A percentile compares a stretch with the other conserved stretches of the same genome.
phyloP scores from a whole-genome alignment of 176 grass and related monocot genomes.

The Eleusine indica region DNA sequence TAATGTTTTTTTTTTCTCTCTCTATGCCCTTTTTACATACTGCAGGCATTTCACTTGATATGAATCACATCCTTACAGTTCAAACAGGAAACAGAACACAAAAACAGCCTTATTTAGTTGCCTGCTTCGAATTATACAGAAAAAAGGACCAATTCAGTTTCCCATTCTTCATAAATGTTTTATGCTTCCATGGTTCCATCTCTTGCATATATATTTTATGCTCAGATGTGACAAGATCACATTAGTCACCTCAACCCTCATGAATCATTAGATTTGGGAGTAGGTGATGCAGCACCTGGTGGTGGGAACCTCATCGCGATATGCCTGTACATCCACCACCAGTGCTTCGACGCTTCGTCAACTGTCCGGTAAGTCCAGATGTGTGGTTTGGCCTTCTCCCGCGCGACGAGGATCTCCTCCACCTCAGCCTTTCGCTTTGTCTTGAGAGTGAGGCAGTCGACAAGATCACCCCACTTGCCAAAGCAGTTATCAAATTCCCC shows the following conservation, averaged over 20 bases:
- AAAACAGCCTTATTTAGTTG: neutral
- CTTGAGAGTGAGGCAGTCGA: conserved; percentile 76
- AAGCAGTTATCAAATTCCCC: conserved; percentile 88
- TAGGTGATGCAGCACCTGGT: neutral
- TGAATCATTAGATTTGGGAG: neutral
- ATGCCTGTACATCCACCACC: conserved; percentile 72
- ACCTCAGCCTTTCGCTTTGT: conserved; percentile 57
- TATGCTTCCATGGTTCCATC: neutral
- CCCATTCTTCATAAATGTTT: neutral
- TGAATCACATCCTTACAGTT: neutral
- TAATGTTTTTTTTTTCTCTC: neutral
- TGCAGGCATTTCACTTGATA: neutral
- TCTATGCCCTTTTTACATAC: neutral
- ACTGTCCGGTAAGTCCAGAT: conserved; percentile 82
- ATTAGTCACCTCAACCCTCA: neutral
- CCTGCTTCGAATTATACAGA: neutral
- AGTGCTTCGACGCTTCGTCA: conserved; percentile 68
- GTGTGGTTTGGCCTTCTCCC: conserved; percentile 70
- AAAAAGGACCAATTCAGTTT: neutral
- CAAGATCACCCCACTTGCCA: conserved; percentile 70
- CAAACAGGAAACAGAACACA: conserved; percentile 8
- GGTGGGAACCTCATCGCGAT: conserved; percentile 8
- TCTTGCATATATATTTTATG: neutral
- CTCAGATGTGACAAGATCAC: neutral
- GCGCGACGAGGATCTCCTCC: conserved; percentile 64